Conservation (phyloP, 306 rosid species). For the Ormosia semicastrata region DNA sequence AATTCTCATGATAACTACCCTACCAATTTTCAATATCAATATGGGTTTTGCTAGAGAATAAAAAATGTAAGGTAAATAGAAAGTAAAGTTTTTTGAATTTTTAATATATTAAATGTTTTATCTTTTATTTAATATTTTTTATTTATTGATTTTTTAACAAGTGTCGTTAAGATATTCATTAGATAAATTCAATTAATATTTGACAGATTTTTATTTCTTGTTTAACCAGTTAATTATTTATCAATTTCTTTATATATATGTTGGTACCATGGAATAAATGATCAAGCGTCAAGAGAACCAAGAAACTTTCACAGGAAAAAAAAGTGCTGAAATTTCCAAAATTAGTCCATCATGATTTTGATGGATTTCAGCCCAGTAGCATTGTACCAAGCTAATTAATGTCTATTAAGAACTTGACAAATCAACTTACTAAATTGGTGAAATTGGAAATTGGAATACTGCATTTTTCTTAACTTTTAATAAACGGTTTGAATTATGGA, state of each 20-base stretch:
- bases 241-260: background rate
- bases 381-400: background rate
- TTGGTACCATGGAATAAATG: background rate
- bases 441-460: background rate
- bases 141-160: too few species aligned
- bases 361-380: background rate
- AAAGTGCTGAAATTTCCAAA: background rate
- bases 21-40: too few species aligned
- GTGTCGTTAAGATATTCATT: too few species aligned
- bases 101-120: too few species aligned
- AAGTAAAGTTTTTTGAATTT: too few species aligned
- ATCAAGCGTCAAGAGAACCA: too few species aligned
- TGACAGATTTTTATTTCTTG: background rate
- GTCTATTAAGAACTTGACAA: background rate
- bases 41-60: too few species aligned
- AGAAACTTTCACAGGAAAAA: background rate
- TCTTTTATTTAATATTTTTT: too few species aligned
- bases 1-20: too few species aligned
- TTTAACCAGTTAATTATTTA: background rate
- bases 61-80: too few species aligned
- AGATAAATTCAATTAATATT: too few species aligned
- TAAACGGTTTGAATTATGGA: background rate
- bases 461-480: background rate
- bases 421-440: background rate
- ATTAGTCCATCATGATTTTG: background rate